A percentile compares a stretch with the other conserved stretches of the same genome.
Evolutionary conservation across 2,329 filamentous ascomycete genomes (phyloP).

Genomic region (Ambrosiella cleistominuta): DNA sequence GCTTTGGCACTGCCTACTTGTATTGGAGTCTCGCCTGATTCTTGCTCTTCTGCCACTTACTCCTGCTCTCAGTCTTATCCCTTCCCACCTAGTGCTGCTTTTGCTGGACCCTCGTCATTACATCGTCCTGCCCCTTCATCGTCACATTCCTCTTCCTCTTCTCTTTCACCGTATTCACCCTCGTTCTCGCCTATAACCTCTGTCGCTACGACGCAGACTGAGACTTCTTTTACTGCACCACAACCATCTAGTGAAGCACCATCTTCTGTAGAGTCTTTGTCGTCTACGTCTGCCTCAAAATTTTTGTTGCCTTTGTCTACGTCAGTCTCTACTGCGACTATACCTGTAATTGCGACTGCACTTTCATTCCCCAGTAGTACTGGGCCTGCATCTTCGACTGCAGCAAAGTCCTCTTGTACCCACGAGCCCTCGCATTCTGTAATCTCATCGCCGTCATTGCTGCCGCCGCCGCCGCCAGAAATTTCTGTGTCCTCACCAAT

Average conservation of each 20-base stretch:
- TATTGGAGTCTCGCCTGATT: neutral
- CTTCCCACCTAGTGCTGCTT: neutral
- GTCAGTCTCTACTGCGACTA: too few relatives aligned
- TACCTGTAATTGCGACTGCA: neutral
- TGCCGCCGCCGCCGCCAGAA: neutral
- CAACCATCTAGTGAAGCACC: neutral
- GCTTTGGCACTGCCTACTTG: neutral
- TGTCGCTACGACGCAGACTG: neutral
- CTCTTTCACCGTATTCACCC: neutral
- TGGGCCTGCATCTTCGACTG: neutral
- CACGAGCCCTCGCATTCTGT: neutral
- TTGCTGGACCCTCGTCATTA: neutral
- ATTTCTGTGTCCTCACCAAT: neutral
- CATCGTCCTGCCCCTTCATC: neutral
- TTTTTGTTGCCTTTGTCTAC: too few relatives aligned
- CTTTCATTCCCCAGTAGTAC: slow-evolving; percentile 14
- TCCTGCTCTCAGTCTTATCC: too few relatives aligned
- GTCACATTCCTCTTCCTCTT: neutral
- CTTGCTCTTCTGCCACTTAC: neutral
- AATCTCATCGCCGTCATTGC: neutral
- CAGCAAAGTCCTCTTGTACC: neutral
- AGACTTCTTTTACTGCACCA: slow-evolving; percentile 1
- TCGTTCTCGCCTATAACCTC: neutral
- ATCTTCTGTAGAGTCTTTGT: neutral
- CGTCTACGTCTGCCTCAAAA: neutral